A percentile compares a stretch with the other conserved stretches of the same genome.
Evolutionary conservation across 2,329 filamentous ascomycete species (phyloP).

Genomic region (Dactylellina cionopaga): DNA sequence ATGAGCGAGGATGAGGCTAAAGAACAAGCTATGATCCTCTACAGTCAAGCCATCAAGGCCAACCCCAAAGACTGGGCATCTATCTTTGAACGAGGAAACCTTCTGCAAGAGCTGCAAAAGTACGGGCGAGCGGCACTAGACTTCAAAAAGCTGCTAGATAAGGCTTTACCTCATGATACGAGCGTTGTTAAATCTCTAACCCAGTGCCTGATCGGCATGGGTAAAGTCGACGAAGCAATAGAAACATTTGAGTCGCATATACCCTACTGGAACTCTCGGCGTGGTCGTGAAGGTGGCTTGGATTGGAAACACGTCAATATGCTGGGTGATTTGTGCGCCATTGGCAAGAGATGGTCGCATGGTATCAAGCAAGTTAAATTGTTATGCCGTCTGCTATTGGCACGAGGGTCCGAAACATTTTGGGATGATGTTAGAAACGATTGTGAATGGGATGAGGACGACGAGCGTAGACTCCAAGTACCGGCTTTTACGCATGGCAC

Average conservation of each 20-base stretch:
- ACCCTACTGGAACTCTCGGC: slow-evolving; percentile 60
- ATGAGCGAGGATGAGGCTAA: slow-evolving; percentile 64
- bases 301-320: slow-evolving; percentile 86
- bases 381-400: slow-evolving; percentile 82
- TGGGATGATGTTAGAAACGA: slow-evolving; percentile 84
- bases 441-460: slow-evolving; percentile 84
- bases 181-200: slow-evolving; percentile 59
- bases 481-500: slow-evolving; percentile 66
- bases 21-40: slow-evolving; percentile 69
- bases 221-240: slow-evolving; percentile 58
- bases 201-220: slow-evolving; percentile 59
- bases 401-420: slow-evolving; percentile 75
- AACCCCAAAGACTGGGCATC: slow-evolving; percentile 69
- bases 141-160: slow-evolving; percentile 69
- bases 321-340: slow-evolving; percentile 81
- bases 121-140: slow-evolving; percentile 63
- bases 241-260: slow-evolving; percentile 59
- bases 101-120: slow-evolving; percentile 69
- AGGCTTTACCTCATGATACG: slow-evolving; percentile 66
- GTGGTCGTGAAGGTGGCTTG: slow-evolving; percentile 60
- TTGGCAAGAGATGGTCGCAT: slow-evolving; percentile 70
- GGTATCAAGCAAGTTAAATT: slow-evolving; percentile 76
- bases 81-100: slow-evolving; percentile 69
- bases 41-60: slow-evolving; percentile 69
- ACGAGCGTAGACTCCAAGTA: slow-evolving; percentile 71